Evolutionary conservation across 305 asterid genomes (phyloP).

Genomic region (Fraxinus floribunda): DNA sequence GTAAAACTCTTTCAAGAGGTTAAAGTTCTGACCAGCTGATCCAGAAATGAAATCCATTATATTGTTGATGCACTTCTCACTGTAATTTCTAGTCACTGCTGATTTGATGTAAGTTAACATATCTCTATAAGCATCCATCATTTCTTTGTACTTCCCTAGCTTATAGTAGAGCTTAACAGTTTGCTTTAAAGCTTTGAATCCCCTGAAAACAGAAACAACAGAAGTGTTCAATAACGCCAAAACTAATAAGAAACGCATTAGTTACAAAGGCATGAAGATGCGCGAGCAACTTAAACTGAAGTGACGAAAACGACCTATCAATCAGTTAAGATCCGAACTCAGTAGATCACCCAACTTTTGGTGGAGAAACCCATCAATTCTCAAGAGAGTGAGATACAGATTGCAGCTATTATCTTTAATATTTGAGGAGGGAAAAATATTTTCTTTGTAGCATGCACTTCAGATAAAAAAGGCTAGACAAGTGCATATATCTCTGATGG

Average conservation of each 20-base stretch:
- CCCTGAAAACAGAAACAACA: constrained; percentile 56
- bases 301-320: background rate
- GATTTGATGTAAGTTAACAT: constrained; percentile 88
- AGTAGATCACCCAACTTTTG: background rate
- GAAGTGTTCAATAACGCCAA: background rate
- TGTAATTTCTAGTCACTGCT: constrained; percentile 94
- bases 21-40: constrained; percentile 88
- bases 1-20: constrained; percentile 83
- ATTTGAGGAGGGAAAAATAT: background rate
- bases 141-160: constrained; percentile 81
- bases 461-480: background rate
- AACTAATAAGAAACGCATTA: background rate
- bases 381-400: background rate
- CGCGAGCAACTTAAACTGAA: background rate
- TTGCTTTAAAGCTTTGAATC: constrained; percentile 94
- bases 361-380: background rate
- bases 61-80: constrained; percentile 90
- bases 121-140: constrained; percentile 93
- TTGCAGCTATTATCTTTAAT: background rate
- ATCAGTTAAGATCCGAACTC: background rate
- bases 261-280: background rate
- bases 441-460: background rate
- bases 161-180: constrained; percentile 90
- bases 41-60: constrained; percentile 97
- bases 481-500: background rate